Percentiles rank a stretch among this genome's conserved stretches.
These are phyloP conservation scores for Suillus placidus DNA, from an alignment of 768 basidiomycete genomes.

Conservation along the genomic window DNA sequence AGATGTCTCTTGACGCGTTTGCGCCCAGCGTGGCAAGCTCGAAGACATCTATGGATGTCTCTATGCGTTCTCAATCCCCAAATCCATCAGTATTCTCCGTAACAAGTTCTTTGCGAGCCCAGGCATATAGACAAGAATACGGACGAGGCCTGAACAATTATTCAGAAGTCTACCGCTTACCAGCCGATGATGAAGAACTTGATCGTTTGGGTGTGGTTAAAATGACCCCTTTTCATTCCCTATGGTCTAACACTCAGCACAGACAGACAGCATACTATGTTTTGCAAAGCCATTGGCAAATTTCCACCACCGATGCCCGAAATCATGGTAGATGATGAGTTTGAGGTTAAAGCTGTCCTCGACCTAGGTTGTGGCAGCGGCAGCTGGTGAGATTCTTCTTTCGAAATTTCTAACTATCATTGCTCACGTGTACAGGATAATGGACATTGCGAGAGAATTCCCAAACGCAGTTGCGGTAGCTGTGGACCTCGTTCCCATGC, in stretches of 20 bases:
- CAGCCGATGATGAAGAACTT: constrained; percentile 79
- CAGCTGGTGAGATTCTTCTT: constrained; percentile 54
- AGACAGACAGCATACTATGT: constrained; percentile 73
- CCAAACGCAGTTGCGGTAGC: constrained; percentile 70
- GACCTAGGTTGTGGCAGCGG: constrained; percentile 85
- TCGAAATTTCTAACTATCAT: not conserved
- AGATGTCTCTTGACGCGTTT: constrained; percentile 44
- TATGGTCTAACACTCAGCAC: constrained; percentile 18
- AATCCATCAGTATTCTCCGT: constrained; percentile 69
- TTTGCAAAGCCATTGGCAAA: constrained; percentile 65
- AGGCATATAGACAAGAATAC: constrained; percentile 64
- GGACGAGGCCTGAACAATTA: constrained; percentile 75
- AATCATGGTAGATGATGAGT: constrained; percentile 61
- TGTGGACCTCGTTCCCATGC: constrained; percentile 82
- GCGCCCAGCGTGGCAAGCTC: constrained; percentile 48
- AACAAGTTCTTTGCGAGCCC: constrained; percentile 61
- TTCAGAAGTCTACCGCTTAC: constrained; percentile 76
- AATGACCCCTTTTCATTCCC: constrained; percentile 3
- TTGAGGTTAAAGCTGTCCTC: constrained; percentile 62
- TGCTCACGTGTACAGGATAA: constrained; percentile 56
- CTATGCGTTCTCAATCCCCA: constrained; percentile 68
- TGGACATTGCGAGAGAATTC: constrained; percentile 73
- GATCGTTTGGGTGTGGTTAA: constrained; percentile 59
- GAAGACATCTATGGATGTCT: constrained; percentile 57
- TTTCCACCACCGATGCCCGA: constrained; percentile 62